Evolutionary conservation across 2,329 filamentous ascomycete genomes (phyloP).

Genomic region (Ceratocystis papillata): DNA sequence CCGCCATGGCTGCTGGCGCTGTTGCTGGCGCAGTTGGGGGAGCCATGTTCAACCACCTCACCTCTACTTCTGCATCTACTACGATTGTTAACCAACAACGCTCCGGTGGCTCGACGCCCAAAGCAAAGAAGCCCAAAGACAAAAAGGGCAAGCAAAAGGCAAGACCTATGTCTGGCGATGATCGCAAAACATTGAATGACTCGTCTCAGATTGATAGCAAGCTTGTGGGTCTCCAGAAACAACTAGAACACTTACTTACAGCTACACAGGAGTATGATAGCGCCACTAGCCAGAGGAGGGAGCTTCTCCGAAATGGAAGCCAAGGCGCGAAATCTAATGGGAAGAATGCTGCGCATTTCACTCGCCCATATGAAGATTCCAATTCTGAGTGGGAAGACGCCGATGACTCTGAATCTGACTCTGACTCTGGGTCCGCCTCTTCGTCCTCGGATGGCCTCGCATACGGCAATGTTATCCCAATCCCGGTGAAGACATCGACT

Average conservation of each 20-base stretch:
- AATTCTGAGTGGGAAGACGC: slow-evolving; percentile 21
- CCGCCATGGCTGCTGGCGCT: slow-evolving; percentile 21
- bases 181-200: slow-evolving; percentile 1
- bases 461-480: slow-evolving; percentile 14
- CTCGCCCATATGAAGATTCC: slow-evolving; percentile 18
- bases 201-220: slow-evolving; percentile 10
- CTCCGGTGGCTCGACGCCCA: slow-evolving; percentile 21
- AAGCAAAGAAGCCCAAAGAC: slow-evolving; percentile 7
- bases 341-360: slow-evolving; percentile 4
- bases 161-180: slow-evolving; percentile 5
- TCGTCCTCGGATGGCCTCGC: slow-evolving; percentile 22
- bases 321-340: not conserved
- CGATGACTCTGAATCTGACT: slow-evolving; percentile 12
- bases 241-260: slow-evolving; percentile 20
- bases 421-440: slow-evolving; percentile 8
- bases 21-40: slow-evolving; percentile 12
- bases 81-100: slow-evolving; percentile 3
- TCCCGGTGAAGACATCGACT: not conserved
- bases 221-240: slow-evolving; percentile 5
- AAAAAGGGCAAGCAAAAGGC: slow-evolving; percentile 18
- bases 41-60: not conserved
- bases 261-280: slow-evolving; percentile 20
- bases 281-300: not conserved
- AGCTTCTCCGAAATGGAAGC: not conserved
- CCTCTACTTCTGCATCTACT: not conserved